phyloP scores from a whole-genome alignment of 192 early-diverging fungal genomes.

The Coemansia sp. region DNA sequence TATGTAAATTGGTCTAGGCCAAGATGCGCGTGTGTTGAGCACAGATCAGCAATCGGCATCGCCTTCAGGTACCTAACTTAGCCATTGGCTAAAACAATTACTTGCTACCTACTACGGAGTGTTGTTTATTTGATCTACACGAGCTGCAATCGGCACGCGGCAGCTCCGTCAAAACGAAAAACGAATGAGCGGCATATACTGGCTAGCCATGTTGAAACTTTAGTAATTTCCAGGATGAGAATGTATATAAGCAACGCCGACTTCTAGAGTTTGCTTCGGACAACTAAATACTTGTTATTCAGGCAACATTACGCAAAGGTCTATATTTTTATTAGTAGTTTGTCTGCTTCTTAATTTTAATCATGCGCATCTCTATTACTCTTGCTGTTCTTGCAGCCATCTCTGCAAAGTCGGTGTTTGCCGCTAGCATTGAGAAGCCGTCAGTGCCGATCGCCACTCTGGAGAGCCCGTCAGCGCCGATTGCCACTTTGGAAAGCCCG shows the following conservation, averaged over 20 bases:
- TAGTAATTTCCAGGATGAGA: neutral
- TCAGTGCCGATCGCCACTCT: neutral
- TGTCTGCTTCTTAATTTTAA: conserved; percentile 7
- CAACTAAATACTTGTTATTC: conserved; percentile 1
- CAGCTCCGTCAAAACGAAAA: neutral
- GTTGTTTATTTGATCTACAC: neutral
- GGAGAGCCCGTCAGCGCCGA: neutral
- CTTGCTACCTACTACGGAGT: neutral
- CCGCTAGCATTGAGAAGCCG: neutral
- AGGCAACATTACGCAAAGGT: neutral
- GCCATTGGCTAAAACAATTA: neutral
- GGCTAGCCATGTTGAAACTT: neutral
- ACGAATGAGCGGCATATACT: neutral
- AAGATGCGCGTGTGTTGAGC: neutral
- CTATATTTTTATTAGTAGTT: conserved; percentile 6
- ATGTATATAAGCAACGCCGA: conserved; percentile 3
- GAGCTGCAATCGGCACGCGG: neutral
- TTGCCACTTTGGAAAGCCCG: neutral
- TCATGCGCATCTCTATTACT: conserved; percentile 33
- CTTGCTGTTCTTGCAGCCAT: conserved; percentile 35
- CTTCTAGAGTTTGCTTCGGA: neutral
- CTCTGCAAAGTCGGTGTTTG: conserved; percentile 33
- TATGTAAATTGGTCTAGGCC: neutral
- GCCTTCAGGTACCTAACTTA: neutral
- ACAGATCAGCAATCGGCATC: neutral